A percentile compares a stretch with the other conserved stretches of the same genome.
Evolutionary conservation across 192 early-diverging fungal genomes (phyloP).

Genomic region (Linnemannia exigua): DNA sequence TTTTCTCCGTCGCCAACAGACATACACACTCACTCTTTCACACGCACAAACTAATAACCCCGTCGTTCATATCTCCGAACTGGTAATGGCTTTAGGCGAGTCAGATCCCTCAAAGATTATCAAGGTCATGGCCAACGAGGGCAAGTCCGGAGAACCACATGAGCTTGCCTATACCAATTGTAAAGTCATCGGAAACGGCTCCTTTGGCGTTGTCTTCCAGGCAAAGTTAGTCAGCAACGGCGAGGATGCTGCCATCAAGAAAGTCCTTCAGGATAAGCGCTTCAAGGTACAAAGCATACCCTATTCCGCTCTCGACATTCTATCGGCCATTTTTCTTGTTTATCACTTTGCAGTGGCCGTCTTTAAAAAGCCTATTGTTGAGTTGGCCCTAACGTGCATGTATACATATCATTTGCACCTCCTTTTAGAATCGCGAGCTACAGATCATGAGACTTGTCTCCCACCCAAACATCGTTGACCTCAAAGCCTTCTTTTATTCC

Average conservation of each 20-base stretch:
- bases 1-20: not conserved
- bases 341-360: not conserved
- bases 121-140: slow-evolving; percentile 88
- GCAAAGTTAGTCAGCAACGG: slow-evolving; percentile 85
- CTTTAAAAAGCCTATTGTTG: not conserved
- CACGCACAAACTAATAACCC: too few species aligned
- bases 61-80: not conserved
- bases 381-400: slow-evolving; percentile 17
- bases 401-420: not conserved
- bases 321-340: not conserved
- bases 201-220: slow-evolving; percentile 98
- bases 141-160: slow-evolving; percentile 85
- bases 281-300: slow-evolving; percentile 82
- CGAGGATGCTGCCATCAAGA: slow-evolving; percentile 97
- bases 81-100: slow-evolving; percentile 35
- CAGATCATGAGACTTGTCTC: slow-evolving; percentile 94
- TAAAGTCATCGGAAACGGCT: slow-evolving; percentile 97
- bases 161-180: slow-evolving; percentile 93
- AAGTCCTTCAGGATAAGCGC: slow-evolving; percentile 97
- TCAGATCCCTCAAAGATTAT: slow-evolving; percentile 77
- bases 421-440: slow-evolving; percentile 86
- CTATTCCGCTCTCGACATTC: not conserved
- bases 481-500: slow-evolving; percentile 96
- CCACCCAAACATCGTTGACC: slow-evolving; percentile 94
- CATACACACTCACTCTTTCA: not conserved